Conservation (phyloP, 2,329 filamentous ascomycete species). For the Cladosporium sp. region DNA sequence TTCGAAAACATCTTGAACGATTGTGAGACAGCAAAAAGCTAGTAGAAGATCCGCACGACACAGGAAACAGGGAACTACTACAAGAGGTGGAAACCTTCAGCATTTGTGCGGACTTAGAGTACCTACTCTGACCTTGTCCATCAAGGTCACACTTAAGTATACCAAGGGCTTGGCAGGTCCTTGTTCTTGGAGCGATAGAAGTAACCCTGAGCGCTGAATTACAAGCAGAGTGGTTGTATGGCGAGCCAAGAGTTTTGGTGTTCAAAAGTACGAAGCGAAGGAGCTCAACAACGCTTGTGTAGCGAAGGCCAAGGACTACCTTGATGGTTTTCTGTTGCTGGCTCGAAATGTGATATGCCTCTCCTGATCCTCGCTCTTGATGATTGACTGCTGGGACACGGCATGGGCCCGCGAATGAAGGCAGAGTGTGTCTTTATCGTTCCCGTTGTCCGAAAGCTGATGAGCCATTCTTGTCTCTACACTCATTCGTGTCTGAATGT, state of each 20-base stretch:
- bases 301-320: slow-evolving; percentile 13
- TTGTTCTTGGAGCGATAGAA: not conserved
- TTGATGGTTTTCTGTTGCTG: slow-evolving; percentile 10
- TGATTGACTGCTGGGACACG: not conserved
- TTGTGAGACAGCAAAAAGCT: not conserved
- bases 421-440: not conserved
- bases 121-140: not conserved
- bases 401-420: not conserved
- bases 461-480: not conserved
- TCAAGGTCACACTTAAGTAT: slow-evolving; percentile 6
- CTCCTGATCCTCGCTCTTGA: not conserved
- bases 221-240: not conserved
- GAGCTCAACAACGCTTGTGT: slow-evolving; percentile 7
- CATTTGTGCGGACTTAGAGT: not conserved
- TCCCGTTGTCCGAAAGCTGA: not conserved
- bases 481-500: not conserved
- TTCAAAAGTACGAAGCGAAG: not conserved
- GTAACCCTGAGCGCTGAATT: not conserved
- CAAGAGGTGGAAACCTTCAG: not conserved
- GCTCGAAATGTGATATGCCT: not conserved
- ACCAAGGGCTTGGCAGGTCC: slow-evolving; percentile 9
- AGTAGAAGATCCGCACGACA: not conserved
- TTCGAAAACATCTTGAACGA: not conserved
- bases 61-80: not conserved
- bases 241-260: slow-evolving; percentile 11